Conservation (phyloP, 1,139 yeast species). For the Blastobotrys apis region DNA sequence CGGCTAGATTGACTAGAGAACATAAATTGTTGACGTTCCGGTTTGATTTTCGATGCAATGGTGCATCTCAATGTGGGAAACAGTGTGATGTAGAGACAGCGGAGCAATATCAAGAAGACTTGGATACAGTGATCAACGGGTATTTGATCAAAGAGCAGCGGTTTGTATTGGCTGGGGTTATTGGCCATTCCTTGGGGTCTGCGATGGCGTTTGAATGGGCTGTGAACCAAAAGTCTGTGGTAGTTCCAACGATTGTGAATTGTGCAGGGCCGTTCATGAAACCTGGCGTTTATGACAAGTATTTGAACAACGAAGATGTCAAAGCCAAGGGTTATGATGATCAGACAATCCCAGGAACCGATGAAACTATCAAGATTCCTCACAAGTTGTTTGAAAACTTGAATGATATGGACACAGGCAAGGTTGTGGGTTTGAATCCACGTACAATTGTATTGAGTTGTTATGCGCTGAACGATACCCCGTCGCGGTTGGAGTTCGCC, state of each 20-base stretch:
- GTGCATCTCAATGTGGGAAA: conserved; percentile 59
- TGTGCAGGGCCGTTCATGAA: conserved; percentile 59
- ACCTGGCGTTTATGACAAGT: conserved; percentile 29
- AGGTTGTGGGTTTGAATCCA: background rate
- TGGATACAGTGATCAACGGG: conserved; percentile 40
- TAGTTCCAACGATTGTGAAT: conserved; percentile 63
- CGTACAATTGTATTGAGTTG: conserved; percentile 1
- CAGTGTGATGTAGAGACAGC: conserved; percentile 42
- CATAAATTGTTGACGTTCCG: conserved; percentile 63
- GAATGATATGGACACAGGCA: background rate
- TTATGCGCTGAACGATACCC: conserved; percentile 6
- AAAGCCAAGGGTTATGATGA: background rate
- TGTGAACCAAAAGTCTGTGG: conserved; percentile 37
- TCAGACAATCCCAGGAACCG: background rate
- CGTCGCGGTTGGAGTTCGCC: background rate
- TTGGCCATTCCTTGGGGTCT: conserved; percentile 78
- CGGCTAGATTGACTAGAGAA: conserved; percentile 53
- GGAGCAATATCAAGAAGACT: conserved; percentile 62
- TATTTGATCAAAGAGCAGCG: conserved; percentile 38
- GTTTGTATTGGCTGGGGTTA: conserved; percentile 43
- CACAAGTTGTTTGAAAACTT: background rate
- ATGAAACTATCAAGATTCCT: background rate
- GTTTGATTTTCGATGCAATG: conserved; percentile 83
- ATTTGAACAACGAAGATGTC: background rate
- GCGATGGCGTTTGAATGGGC: conserved; percentile 75